Evolutionary conservation across 192 early-diverging fungal genomes (phyloP), one percentile per base, ranked within the genome.

Genomic region (Backusella australiensis): DNA sequence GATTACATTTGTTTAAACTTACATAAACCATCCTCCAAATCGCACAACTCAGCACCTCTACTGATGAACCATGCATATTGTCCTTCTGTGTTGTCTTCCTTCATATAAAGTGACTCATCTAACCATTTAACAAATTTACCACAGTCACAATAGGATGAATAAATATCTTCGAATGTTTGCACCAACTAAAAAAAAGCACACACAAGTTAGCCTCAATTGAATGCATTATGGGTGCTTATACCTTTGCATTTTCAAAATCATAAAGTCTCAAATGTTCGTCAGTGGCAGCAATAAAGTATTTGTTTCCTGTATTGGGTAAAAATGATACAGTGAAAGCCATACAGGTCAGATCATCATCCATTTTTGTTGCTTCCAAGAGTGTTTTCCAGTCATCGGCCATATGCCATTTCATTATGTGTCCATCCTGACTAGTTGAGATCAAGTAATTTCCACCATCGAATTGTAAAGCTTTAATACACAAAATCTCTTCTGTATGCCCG

Each of bases 241-340:
- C 93, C 82, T 86, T 77, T 32, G 80, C 90, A 14, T 76, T 75
- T 73, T 97, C 97, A 80, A 98, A 95, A 77, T 98, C 97, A 82
- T 94, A 96, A n/a, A 98, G 82, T 75, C 90, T 85, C 34, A 97
- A 79, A 70, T 93, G 90, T 78, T 94, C 95, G 73, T 98, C 97
- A 41, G 93, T 94, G 6, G 97, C 90, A 4, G 95, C 95, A 52
- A 96, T 74, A 78, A 98, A 96, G 84, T 95, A 98, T 72, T 90
- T 92, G 85, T 98, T 98, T 29, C 96, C 97, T 2, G 94, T 94
- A 76, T 95, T 91, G 1, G 97, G 96, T 35, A 97, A 84, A 85
- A 98, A 98, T 21, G 96, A 93, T 15, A 96, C 92, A 0, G 93
- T 96, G 83, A 98, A 98, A 12, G 96, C 96, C 96, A 98, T 98